Evolutionary conservation across 2,329 filamentous ascomycete species (phyloP).

Genomic region (Fusarium proliferatum): DNA sequence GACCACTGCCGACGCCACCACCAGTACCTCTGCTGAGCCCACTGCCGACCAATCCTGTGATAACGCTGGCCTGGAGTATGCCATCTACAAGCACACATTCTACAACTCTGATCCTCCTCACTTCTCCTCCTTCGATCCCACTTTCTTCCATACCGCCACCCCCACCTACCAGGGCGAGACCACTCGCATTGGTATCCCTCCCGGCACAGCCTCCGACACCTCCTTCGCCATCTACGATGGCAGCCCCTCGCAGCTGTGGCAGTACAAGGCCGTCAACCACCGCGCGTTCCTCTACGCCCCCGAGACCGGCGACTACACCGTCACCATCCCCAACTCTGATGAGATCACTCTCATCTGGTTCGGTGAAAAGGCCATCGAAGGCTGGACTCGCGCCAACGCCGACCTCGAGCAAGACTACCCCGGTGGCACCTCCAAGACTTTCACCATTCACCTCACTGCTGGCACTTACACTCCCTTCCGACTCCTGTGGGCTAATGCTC

Average conservation of each 20-base stretch:
- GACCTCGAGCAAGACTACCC: constrained; percentile 19
- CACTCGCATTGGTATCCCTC: constrained; percentile 2
- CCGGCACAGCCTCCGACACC: background rate
- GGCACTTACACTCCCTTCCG: constrained; percentile 18
- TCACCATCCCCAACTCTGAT: constrained; percentile 15
- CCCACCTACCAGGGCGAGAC: background rate
- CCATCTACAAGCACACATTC: background rate
- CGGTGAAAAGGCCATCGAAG: background rate
- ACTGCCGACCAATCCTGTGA: constrained; percentile 16
- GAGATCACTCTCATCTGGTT: constrained; percentile 21
- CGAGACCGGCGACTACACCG: background rate
- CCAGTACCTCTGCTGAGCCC: background rate
- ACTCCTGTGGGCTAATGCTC: constrained; percentile 15
- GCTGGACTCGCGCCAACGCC: background rate
- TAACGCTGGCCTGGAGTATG: constrained; percentile 2
- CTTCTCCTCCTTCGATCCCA: background rate
- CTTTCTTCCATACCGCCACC: background rate
- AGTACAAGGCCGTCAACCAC: constrained; percentile 19
- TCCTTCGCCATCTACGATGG: constrained; percentile 5
- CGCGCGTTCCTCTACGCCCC: constrained; percentile 4
- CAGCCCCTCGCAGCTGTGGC: background rate
- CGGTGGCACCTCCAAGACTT: background rate
- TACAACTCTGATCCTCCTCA: constrained; percentile 2
- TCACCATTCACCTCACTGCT: background rate
- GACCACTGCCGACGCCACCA: background rate